Evolutionary conservation across 2,329 filamentous ascomycete species (phyloP).

Genomic region (Aspergillus puulaauensis): DNA sequence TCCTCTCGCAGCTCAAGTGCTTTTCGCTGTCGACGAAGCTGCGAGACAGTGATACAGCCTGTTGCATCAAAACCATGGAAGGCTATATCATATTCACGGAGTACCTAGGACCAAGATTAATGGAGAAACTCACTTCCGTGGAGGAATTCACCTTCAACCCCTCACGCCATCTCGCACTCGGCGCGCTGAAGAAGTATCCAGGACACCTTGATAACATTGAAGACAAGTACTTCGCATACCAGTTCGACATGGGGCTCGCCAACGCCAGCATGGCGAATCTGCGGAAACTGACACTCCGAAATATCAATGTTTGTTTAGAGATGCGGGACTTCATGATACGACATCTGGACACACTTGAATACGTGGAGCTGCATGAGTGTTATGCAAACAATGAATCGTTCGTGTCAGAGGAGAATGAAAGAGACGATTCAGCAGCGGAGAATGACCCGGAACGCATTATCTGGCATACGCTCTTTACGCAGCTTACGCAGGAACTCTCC

Average conservation of each 20-base stretch:
- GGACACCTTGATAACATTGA: neutral
- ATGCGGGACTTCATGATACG: neutral
- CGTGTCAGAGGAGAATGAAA: too few relatives aligned
- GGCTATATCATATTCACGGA: neutral
- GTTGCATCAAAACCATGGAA: neutral
- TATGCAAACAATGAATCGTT: neutral
- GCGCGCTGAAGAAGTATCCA: too few relatives aligned
- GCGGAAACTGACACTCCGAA: neutral
- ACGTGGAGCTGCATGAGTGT: neutral
- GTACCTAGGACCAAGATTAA: neutral
- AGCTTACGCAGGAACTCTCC: too few relatives aligned
- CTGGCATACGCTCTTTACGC: too few relatives aligned
- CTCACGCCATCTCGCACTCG: too few relatives aligned
- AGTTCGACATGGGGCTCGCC: neutral
- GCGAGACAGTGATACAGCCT: conserved; percentile 1
- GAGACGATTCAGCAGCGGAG: too few relatives aligned
- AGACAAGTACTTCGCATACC: neutral
- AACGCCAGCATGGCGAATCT: neutral
- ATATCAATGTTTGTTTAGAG: neutral
- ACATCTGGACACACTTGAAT: neutral
- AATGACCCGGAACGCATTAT: too few relatives aligned
- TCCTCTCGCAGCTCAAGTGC: neutral
- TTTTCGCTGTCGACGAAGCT: neutral
- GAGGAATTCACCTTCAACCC: conserved; percentile 1
- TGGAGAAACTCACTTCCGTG: neutral